These are phyloP conservation scores for Oropetium thomaeum DNA, from an alignment of 176 grass and related monocot species.

Conservation along the genomic window DNA sequence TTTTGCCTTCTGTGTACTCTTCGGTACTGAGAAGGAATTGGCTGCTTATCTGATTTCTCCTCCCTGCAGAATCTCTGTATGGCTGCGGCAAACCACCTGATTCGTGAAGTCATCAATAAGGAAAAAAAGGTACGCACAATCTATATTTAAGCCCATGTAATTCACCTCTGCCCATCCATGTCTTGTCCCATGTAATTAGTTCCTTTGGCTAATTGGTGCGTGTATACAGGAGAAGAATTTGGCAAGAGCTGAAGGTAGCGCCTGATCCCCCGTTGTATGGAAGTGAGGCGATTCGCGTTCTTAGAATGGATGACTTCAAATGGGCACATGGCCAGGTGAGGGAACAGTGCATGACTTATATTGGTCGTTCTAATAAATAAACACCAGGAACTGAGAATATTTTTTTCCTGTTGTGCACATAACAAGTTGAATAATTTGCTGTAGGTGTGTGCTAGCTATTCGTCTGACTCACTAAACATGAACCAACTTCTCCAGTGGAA, in stretches of 20 bases:
- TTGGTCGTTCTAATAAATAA: neutral
- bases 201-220: neutral
- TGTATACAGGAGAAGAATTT: slow-evolving; percentile 47
- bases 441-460: slow-evolving; percentile 67
- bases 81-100: slow-evolving; percentile 43
- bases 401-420: neutral
- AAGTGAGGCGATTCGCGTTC: slow-evolving; percentile 41
- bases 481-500: slow-evolving; percentile 62
- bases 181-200: neutral
- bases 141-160: neutral
- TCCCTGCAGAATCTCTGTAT: slow-evolving; percentile 62
- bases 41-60: slow-evolving; percentile 1
- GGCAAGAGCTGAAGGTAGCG: slow-evolving; percentile 41
- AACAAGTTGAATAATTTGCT: slow-evolving; percentile 16
- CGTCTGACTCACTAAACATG: slow-evolving; percentile 54
- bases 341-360: neutral
- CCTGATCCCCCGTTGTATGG: slow-evolving; percentile 46
- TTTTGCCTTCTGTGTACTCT: neutral
- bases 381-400: neutral
- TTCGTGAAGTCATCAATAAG: slow-evolving; percentile 56
- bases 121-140: slow-evolving; percentile 56
- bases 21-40: neutral
- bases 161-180: too few species aligned
- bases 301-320: slow-evolving; percentile 79
- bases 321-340: slow-evolving; percentile 56